Conservation (phyloP, 495 filamentous ascomycete genomes). For the Lasiosphaeria ovina region DNA sequence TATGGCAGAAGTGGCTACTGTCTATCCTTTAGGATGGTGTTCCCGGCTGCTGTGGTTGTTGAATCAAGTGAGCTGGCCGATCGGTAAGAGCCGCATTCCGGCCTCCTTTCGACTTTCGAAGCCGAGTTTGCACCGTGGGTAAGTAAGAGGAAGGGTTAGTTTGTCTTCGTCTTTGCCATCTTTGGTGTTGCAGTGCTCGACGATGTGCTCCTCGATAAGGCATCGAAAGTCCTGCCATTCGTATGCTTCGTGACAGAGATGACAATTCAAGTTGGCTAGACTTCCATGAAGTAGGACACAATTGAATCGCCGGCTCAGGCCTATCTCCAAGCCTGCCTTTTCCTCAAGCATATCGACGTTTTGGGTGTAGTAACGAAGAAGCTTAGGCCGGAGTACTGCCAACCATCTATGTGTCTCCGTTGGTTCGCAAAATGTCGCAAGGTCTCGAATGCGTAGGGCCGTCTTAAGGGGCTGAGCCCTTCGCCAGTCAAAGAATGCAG, state of each 20-base stretch:
- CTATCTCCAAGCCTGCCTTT: conserved; percentile 6
- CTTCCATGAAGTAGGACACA: conserved; percentile 13
- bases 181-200: conserved; percentile 2
- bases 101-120: conserved; percentile 7
- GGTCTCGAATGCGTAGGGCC: conserved; percentile 10
- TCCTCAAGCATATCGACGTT: conserved; percentile 12
- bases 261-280: conserved; percentile 8
- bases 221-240: conserved; percentile 10
- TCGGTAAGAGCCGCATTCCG: conserved; percentile 10
- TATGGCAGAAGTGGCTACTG: too few species aligned
- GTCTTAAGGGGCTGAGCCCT: conserved; percentile 11
- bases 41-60: too few species aligned
- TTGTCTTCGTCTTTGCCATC: conserved; percentile 4
- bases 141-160: conserved; percentile 12
- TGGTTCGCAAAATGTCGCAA: conserved; percentile 1
- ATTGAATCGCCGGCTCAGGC: conserved; percentile 5
- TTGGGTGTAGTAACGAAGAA: conserved; percentile 11
- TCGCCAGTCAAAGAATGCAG: conserved; percentile 8
- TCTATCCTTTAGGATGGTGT: too few species aligned
- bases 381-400: conserved; percentile 7
- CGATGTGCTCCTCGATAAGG: conserved; percentile 1
- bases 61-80: conserved; percentile 10
- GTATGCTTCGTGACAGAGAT: conserved; percentile 13
- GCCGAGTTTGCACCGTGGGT: conserved; percentile 3
- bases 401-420: conserved; percentile 11